These are phyloP conservation scores for Paramecium bursaria DNA, from an alignment of 73 alveolate species.

Conservation along the genomic window DNA sequence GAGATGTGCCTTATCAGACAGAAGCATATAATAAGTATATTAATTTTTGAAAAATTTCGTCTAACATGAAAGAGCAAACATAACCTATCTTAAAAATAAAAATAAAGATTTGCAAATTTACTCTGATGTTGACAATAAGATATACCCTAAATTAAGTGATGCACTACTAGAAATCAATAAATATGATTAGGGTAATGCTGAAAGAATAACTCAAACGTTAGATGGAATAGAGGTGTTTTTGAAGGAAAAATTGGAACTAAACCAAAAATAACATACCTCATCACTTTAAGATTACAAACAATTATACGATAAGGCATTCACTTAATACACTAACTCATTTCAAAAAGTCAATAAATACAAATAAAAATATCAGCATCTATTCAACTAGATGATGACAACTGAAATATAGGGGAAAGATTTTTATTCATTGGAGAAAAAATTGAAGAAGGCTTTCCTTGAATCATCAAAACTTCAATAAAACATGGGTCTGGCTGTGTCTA, in stretches of 20 bases:
- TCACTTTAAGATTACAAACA: neutral
- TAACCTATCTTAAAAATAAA: constrained; percentile 24
- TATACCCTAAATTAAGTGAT: constrained; percentile 19
- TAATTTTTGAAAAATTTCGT: constrained; percentile 24
- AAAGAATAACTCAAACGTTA: neutral
- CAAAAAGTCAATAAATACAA: constrained; percentile 7
- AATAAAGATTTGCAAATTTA: neutral
- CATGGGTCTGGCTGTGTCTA: constrained; percentile 32
- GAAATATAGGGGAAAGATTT: constrained; percentile 28
- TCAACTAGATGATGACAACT: neutral
- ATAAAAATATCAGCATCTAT: constrained; percentile 3
- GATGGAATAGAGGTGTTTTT: constrained; percentile 53
- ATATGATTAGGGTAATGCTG: constrained; percentile 48
- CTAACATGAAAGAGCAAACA: constrained; percentile 40
- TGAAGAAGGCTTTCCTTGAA: constrained; percentile 11
- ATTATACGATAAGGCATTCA: neutral
- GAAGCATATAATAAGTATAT: constrained; percentile 25
- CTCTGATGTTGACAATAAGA: neutral
- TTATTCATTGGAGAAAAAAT: constrained; percentile 29
- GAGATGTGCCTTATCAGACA: constrained; percentile 12
- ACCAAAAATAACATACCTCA: neutral
- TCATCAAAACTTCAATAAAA: neutral
- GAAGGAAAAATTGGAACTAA: constrained; percentile 22
- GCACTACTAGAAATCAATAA: constrained; percentile 34
- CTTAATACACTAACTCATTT: neutral